These are phyloP conservation scores for Helicostylum pulchrum DNA, from an alignment of 192 early-diverging fungal species.

Conservation along the genomic window DNA sequence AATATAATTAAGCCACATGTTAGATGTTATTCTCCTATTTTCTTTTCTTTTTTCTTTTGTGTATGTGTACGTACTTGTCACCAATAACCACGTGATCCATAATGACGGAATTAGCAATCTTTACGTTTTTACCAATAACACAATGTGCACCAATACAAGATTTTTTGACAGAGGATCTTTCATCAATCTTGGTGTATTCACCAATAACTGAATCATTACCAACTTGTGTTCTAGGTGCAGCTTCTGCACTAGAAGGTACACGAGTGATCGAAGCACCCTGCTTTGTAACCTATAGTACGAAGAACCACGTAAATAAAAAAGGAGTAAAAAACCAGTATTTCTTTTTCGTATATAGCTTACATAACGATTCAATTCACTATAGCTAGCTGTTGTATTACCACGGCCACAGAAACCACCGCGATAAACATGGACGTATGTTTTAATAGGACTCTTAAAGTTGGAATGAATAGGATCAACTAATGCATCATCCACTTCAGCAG, in stretches of 20 bases:
- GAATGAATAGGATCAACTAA: slow-evolving; percentile 33
- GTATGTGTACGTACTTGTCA: slow-evolving; percentile 59
- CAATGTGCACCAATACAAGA: slow-evolving; percentile 92
- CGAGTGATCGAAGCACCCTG: slow-evolving; percentile 50
- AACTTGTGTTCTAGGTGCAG: slow-evolving; percentile 69
- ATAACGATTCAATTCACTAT: slow-evolving; percentile 85
- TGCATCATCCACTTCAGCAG: slow-evolving; percentile 40
- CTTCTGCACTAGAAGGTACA: slow-evolving; percentile 67
- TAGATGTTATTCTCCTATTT: slow-evolving; percentile 2
- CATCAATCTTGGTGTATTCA: slow-evolving; percentile 84
- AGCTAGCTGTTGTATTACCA: slow-evolving; percentile 77
- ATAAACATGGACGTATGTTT: slow-evolving; percentile 56
- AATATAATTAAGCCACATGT: neutral
- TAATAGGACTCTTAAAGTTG: slow-evolving; percentile 36
- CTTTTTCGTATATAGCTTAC: slow-evolving; percentile 42
- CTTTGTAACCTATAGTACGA: slow-evolving; percentile 16
- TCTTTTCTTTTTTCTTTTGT: neutral
- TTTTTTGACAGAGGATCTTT: slow-evolving; percentile 90
- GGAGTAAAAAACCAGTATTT: neutral
- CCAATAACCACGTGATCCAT: slow-evolving; percentile 95
- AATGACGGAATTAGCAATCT: slow-evolving; percentile 91
- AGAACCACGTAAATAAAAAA: neutral
- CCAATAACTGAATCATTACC: slow-evolving; percentile 90
- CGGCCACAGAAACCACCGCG: slow-evolving; percentile 76
- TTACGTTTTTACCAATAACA: slow-evolving; percentile 94